Percentiles rank a stretch among this genome's conserved stretches.
Conservation (phyloP, 1,284 basidiomycete species). For the Singerocomus inundabilis region DNA sequence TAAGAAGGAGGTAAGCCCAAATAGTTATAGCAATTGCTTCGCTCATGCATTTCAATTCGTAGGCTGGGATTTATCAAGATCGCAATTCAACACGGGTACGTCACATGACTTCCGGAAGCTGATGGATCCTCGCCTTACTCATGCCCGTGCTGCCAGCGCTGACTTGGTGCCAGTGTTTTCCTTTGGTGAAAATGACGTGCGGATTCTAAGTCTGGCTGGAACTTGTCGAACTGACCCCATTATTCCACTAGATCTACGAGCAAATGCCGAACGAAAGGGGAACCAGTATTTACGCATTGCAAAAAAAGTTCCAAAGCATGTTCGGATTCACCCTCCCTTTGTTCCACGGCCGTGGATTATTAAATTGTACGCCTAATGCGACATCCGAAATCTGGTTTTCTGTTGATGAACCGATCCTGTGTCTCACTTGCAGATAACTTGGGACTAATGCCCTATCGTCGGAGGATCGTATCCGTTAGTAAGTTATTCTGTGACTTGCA, state of each 20-base stretch:
- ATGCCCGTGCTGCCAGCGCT: conserved; percentile 49
- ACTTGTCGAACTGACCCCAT: background rate
- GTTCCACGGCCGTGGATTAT: conserved; percentile 87
- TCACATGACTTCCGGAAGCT: conserved; percentile 1
- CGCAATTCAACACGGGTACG: conserved; percentile 89
- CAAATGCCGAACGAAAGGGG: conserved; percentile 95
- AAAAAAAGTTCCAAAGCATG: conserved; percentile 85
- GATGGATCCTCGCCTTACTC: conserved; percentile 1
- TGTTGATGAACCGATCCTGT: background rate
- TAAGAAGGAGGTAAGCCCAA: conserved; percentile 63
- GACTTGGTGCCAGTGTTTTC: conserved; percentile 94
- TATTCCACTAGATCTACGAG: conserved; percentile 73
- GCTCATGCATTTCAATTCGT: conserved; percentile 3
- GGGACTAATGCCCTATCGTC: conserved; percentile 90
- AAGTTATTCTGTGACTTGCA: conserved; percentile 38
- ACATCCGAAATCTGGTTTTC: background rate
- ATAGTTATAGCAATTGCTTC: background rate
- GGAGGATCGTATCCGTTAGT: conserved; percentile 94
- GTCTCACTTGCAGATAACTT: conserved; percentile 63
- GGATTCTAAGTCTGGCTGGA: conserved; percentile 28
- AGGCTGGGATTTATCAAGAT: conserved; percentile 95
- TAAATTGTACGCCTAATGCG: conserved; percentile 70
- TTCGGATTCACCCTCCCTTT: conserved; percentile 98
- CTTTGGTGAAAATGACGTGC: conserved; percentile 96
- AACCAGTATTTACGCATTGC: conserved; percentile 82